Conservation (phyloP, 2,329 filamentous ascomycete species). For the Alternaria viburni region DNA sequence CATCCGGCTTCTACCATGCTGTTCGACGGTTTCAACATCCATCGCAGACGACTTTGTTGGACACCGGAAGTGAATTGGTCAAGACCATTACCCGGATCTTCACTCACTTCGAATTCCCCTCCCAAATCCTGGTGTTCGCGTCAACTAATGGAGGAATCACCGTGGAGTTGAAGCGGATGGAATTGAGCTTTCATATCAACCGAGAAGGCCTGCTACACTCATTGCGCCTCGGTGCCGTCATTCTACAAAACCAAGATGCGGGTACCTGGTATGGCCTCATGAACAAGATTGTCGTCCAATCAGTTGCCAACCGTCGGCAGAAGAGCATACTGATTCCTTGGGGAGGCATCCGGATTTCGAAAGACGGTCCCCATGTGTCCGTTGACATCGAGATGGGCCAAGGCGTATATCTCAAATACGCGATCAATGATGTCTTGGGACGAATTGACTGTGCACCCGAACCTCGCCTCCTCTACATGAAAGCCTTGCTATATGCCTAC, state of each 20-base stretch:
- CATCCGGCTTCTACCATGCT: constrained; percentile 6
- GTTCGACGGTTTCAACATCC: constrained; percentile 26
- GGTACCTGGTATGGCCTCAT: constrained; percentile 66
- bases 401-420: constrained; percentile 57
- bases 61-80: constrained; percentile 56
- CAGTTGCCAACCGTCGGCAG: constrained; percentile 47
- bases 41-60: constrained; percentile 52
- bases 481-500: constrained; percentile 65
- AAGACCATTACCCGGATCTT: constrained; percentile 55
- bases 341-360: constrained; percentile 46
- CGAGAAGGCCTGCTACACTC: constrained; percentile 52
- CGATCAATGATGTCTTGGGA: constrained; percentile 61
- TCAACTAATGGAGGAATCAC: constrained; percentile 41
- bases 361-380: constrained; percentile 48
- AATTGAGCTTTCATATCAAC: constrained; percentile 63
- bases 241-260: constrained; percentile 61
- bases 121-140: constrained; percentile 57
- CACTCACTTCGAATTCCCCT: constrained; percentile 55
- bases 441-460: constrained; percentile 65
- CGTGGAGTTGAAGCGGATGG: constrained; percentile 60
- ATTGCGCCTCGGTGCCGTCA: constrained; percentile 56
- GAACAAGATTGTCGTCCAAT: constrained; percentile 64
- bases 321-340: constrained; percentile 63
- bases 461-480: constrained; percentile 60
- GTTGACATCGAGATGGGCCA: constrained; percentile 45